Percentiles rank a stretch among this genome's conserved stretches.
Conservation (phyloP, 768 basidiomycete species). For the Suillus fuscotomentosus region DNA sequence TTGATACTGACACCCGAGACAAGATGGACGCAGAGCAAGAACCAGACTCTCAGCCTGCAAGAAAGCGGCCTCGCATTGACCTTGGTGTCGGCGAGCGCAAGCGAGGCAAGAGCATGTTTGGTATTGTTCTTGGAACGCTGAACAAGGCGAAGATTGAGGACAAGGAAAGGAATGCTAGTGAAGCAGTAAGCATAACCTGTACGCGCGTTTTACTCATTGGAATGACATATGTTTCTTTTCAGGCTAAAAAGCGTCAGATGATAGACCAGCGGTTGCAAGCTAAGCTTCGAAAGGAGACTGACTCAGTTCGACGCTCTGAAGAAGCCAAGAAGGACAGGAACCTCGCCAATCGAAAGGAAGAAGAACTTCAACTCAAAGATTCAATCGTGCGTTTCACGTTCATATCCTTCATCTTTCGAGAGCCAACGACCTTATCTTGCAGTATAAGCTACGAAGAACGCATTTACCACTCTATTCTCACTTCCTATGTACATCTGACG, state of each 20-base stretch:
- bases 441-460: constrained; percentile 75
- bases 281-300: constrained; percentile 84
- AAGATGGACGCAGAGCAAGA: constrained; percentile 35
- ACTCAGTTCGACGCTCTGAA: constrained; percentile 80
- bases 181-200: constrained; percentile 54
- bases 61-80: constrained; percentile 75
- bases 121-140: constrained; percentile 76
- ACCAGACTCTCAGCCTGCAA: constrained; percentile 47
- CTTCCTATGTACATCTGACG: constrained; percentile 75
- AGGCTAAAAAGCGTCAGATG: constrained; percentile 83
- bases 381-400: constrained; percentile 58
- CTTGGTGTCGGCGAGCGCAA: constrained; percentile 68
- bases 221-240: constrained; percentile 12
- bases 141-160: constrained; percentile 89
- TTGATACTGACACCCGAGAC: constrained; percentile 30
- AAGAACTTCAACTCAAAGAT: constrained; percentile 78
- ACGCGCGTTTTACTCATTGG: constrained; percentile 2
- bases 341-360: constrained; percentile 73
- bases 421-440: constrained; percentile 4
- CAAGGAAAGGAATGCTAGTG: constrained; percentile 80
- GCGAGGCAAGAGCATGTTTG: constrained; percentile 88
- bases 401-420: neutral
- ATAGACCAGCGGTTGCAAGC: constrained; percentile 84
- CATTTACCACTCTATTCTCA: constrained; percentile 72
- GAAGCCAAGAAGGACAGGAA: constrained; percentile 85